Conservation (phyloP, 2,329 filamentous ascomycete genomes). For the Pestalotiopsis sp. region DNA sequence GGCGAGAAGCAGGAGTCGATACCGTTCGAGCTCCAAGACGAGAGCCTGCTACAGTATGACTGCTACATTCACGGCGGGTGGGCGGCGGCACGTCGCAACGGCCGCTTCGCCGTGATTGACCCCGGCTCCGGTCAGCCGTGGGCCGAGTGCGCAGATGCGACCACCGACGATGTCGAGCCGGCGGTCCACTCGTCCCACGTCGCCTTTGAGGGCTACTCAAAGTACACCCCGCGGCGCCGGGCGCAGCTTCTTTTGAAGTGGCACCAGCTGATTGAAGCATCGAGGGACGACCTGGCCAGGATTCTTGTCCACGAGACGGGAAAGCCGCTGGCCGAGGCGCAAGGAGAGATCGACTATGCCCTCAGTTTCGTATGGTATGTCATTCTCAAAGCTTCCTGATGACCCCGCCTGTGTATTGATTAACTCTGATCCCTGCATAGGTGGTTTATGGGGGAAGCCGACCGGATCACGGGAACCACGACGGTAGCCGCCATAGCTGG, state of each 20-base stretch:
- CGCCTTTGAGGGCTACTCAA: slow-evolving; percentile 41
- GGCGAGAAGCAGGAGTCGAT: not conserved
- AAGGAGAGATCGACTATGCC: slow-evolving; percentile 59
- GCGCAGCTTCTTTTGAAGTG: slow-evolving; percentile 21
- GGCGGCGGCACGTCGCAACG: slow-evolving; percentile 45
- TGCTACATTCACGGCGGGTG: slow-evolving; percentile 53
- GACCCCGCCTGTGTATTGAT: not conserved
- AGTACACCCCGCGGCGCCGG: slow-evolving; percentile 37
- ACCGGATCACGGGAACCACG: slow-evolving; percentile 58
- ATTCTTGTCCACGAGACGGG: slow-evolving; percentile 52
- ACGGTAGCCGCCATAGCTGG: slow-evolving; percentile 62
- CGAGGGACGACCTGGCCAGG: slow-evolving; percentile 13
- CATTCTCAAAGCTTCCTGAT: not conserved
- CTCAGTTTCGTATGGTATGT: slow-evolving; percentile 47
- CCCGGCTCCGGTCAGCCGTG: slow-evolving; percentile 53
- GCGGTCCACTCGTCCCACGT: slow-evolving; percentile 38
- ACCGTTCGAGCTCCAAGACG: slow-evolving; percentile 48
- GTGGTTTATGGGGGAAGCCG: slow-evolving; percentile 59
- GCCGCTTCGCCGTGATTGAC: slow-evolving; percentile 55
- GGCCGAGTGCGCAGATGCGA: slow-evolving; percentile 52
- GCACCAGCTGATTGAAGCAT: slow-evolving; percentile 15
- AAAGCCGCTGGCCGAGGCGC: slow-evolving; percentile 57
- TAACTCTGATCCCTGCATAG: not conserved
- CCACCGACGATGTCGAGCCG: slow-evolving; percentile 39
- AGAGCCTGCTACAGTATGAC: slow-evolving; percentile 49